Percentiles rank a stretch among this genome's conserved stretches.
phyloP scores from a whole-genome alignment of 2,329 filamentous ascomycete genomes.

The Alternaria ethzedia region DNA sequence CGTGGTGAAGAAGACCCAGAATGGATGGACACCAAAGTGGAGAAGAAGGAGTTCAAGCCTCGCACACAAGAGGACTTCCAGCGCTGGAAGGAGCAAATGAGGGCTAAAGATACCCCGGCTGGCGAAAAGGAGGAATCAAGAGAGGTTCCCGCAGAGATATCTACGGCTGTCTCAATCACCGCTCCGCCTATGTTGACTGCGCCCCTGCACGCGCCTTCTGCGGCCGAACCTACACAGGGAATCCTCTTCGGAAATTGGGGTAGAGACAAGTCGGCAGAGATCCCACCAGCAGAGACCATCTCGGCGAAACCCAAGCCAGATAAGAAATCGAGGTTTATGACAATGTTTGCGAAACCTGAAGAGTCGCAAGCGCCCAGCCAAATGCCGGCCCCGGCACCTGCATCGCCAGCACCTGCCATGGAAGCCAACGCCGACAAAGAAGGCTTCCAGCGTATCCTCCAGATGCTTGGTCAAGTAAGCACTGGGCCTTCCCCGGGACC shows the following conservation, averaged over 20 bases:
- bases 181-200: slow-evolving; percentile 50
- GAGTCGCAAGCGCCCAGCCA: slow-evolving; percentile 28
- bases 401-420: slow-evolving; percentile 37
- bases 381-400: slow-evolving; percentile 19
- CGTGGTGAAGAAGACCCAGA: slow-evolving; percentile 75
- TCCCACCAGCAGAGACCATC: slow-evolving; percentile 28
- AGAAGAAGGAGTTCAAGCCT: slow-evolving; percentile 70
- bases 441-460: slow-evolving; percentile 81
- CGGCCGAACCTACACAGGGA: slow-evolving; percentile 72
- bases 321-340: slow-evolving; percentile 86
- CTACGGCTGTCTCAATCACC: slow-evolving; percentile 26
- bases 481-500: slow-evolving; percentile 24
- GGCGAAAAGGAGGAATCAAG: slow-evolving; percentile 56
- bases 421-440: slow-evolving; percentile 73
- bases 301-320: slow-evolving; percentile 58
- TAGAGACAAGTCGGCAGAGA: slow-evolving; percentile 56
- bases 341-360: slow-evolving; percentile 63
- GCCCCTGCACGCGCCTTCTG: slow-evolving; percentile 61
- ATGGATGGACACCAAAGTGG: slow-evolving; percentile 76
- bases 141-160: slow-evolving; percentile 25
- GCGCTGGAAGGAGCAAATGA: slow-evolving; percentile 93
- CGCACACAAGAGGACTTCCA: slow-evolving; percentile 92
- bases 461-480: slow-evolving; percentile 71
- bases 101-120: slow-evolving; percentile 61
- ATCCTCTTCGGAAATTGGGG: slow-evolving; percentile 75